phyloP scores from a whole-genome alignment of 1,139 yeast genomes.

The Ogataea hybrid region DNA sequence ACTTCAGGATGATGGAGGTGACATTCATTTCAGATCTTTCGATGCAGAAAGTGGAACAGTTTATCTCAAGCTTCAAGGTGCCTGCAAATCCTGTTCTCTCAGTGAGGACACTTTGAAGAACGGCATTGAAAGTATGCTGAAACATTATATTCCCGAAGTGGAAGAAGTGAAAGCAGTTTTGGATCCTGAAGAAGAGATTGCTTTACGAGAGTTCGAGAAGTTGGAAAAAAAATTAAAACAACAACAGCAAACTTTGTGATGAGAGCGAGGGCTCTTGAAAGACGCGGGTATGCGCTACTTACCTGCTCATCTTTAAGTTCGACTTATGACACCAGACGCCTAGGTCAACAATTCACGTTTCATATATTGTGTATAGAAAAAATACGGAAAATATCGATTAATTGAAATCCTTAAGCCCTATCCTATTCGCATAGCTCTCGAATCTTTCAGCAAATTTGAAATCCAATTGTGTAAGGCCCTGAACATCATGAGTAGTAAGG shows the following conservation, averaged over 20 bases:
- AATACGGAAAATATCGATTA: not conserved
- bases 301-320: not conserved
- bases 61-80: constrained; percentile 73
- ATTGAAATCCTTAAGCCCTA: constrained; percentile 10
- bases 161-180: constrained; percentile 68
- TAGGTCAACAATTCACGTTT: too few species aligned
- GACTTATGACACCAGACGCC: too few species aligned
- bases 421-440: constrained; percentile 37
- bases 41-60: constrained; percentile 70
- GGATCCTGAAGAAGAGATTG: constrained; percentile 58
- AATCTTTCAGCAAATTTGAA: constrained; percentile 56
- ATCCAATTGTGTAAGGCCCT: constrained; percentile 57
- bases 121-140: constrained; percentile 83
- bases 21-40: constrained; percentile 67
- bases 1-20: constrained; percentile 81
- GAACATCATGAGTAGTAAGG: constrained; percentile 68
- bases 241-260: not conserved
- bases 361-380: too few species aligned
- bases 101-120: constrained; percentile 75
- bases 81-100: constrained; percentile 77
- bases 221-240: constrained; percentile 32
- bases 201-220: constrained; percentile 70
- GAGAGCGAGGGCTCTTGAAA: not conserved
- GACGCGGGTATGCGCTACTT: not conserved
- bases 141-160: constrained; percentile 82